These are phyloP conservation scores for Wickerhamomyces bisporus DNA, from an alignment of 805 yeast species.

Conservation along the genomic window DNA sequence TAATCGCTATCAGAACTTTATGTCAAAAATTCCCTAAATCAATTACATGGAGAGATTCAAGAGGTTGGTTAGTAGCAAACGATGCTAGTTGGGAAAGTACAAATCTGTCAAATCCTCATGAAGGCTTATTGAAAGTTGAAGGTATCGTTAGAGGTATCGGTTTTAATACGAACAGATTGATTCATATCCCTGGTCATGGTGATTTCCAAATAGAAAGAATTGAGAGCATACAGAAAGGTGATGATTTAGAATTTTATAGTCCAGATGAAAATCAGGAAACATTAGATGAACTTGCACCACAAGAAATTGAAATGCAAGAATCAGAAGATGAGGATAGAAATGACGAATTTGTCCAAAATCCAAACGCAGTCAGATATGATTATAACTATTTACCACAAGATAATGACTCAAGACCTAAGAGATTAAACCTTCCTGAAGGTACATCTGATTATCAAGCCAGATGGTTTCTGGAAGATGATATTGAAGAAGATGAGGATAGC, in stretches of 20 bases:
- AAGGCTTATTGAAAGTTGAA: constrained; percentile 51
- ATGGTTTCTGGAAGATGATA: constrained; percentile 65
- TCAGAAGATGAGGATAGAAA: constrained; percentile 31
- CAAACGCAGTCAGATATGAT: constrained; percentile 30
- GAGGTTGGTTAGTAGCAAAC: constrained; percentile 85
- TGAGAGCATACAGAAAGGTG: constrained; percentile 40
- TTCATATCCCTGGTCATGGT: constrained; percentile 87
- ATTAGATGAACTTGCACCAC: constrained; percentile 56
- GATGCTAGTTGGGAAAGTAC: constrained; percentile 37
- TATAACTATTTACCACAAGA: constrained; percentile 34
- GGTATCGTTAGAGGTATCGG: constrained; percentile 89
- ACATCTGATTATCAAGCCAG: constrained; percentile 76
- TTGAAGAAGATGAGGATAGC: constrained; percentile 21
- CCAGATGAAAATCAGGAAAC: constrained; percentile 45
- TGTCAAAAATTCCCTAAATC: constrained; percentile 87
- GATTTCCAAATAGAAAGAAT: constrained; percentile 75
- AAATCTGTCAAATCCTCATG: constrained; percentile 22
- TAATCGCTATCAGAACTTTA: constrained; percentile 64
- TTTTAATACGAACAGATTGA: constrained; percentile 66
- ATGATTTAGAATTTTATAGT: constrained; percentile 22
- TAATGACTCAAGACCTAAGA: constrained; percentile 23
- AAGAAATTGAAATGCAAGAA: constrained; percentile 44
- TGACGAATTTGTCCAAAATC: constrained; percentile 23
- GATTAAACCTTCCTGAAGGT: constrained; percentile 59
- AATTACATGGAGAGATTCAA: constrained; percentile 86